phyloP scores from a whole-genome alignment of 305 asterid species.

The Solanum hybrid region DNA sequence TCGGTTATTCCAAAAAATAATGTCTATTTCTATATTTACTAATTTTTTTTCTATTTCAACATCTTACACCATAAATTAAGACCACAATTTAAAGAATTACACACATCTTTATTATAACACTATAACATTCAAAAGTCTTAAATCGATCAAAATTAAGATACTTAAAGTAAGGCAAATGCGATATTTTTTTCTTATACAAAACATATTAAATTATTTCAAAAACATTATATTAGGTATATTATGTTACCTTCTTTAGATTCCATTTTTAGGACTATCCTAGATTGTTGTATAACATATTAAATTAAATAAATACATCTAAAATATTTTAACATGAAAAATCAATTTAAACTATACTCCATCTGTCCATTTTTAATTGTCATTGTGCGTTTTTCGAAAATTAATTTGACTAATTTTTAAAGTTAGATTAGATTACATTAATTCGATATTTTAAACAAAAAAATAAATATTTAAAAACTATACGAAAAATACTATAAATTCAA shows the following conservation, averaged over 20 bases:
- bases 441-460: no score
- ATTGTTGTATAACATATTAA: background rate
- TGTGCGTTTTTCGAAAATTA: fast-evolving
- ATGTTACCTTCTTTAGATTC: background rate
- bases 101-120: background rate
- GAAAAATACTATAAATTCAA: no score
- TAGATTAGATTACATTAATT: no score
- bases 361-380: fast-evolving
- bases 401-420: no score
- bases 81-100: background rate
- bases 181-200: background rate
- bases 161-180: background rate
- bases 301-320: no score
- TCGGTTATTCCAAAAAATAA: background rate
- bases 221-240: background rate
- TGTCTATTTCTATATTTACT: background rate
- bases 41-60: background rate
- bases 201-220: background rate
- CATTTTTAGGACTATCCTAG: background rate
- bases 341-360: no score
- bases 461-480: no score
- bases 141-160: background rate
- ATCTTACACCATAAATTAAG: background rate
- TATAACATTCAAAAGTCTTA: background rate
- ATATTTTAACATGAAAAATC: background rate